These are phyloP conservation scores for Mortierella sp. DNA, from an alignment of 371 early-diverging fungal species.

Conservation along the genomic window DNA sequence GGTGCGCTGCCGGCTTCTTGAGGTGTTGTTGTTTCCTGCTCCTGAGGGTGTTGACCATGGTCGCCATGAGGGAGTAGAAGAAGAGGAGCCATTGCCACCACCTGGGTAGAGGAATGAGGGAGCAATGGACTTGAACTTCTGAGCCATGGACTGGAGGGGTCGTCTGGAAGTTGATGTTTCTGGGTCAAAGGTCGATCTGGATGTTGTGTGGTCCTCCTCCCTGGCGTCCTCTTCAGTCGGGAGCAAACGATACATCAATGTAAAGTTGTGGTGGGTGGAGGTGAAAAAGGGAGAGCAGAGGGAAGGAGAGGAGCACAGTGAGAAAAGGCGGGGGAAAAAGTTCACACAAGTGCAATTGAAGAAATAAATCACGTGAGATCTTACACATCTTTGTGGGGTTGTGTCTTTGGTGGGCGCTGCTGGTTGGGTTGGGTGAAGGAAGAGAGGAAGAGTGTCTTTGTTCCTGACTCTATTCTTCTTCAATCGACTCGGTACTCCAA, in stretches of 20 bases:
- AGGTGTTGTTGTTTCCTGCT: background rate
- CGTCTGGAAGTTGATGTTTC: conserved; percentile 10
- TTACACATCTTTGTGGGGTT: background rate
- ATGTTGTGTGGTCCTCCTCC: conserved; percentile 44
- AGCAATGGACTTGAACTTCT: conserved; percentile 22
- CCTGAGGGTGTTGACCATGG: background rate
- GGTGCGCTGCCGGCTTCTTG: background rate
- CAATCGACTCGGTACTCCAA: no score
- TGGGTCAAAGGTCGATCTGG: conserved; percentile 21
- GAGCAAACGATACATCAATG: conserved; percentile 43
- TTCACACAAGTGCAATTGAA: background rate
- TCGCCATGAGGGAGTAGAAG: conserved; percentile 12
- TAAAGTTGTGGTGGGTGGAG: background rate
- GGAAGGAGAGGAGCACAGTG: background rate
- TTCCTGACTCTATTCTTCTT: no score
- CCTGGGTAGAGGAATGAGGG: conserved; percentile 24
- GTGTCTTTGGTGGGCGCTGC: background rate
- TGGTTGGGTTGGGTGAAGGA: background rate
- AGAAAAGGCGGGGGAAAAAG: background rate
- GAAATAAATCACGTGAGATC: background rate
- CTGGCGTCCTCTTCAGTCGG: conserved; percentile 46
- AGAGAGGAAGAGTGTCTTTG: no score
- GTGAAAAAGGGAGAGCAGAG: background rate
- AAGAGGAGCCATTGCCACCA: background rate
- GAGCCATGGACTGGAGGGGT: conserved; percentile 18